These are phyloP conservation scores for Sporothrix dimorphospora DNA, from an alignment of 2,329 filamentous ascomycete species.

Conservation along the genomic window DNA sequence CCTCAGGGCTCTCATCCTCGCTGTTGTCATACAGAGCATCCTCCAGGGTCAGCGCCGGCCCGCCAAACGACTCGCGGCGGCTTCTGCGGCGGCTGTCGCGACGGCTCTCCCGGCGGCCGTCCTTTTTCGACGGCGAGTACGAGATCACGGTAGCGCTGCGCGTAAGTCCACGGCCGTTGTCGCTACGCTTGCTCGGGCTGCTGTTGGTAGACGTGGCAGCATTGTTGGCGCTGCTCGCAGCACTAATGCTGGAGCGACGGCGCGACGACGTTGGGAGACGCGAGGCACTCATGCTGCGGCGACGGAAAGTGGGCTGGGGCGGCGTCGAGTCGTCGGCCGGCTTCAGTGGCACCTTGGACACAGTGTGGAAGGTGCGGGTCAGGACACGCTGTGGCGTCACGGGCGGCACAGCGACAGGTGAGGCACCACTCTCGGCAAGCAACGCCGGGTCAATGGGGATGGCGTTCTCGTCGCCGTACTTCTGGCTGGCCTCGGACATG, in stretches of 20 bases:
- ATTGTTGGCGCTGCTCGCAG: neutral
- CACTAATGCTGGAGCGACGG: constrained; percentile 40
- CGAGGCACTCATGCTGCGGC: constrained; percentile 56
- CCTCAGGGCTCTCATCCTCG: constrained; percentile 13
- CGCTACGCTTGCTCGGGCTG: neutral
- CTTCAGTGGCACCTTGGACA: constrained; percentile 77
- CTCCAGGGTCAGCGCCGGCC: constrained; percentile 27
- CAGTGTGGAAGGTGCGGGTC: constrained; percentile 68
- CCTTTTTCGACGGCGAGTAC: constrained; percentile 55
- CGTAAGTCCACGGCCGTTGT: constrained; percentile 40
- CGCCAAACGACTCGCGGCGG: constrained; percentile 36
- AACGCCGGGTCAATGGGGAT: constrained; percentile 58
- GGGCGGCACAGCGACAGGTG: constrained; percentile 44
- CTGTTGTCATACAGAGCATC: constrained; percentile 28
- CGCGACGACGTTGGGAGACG: constrained; percentile 47
- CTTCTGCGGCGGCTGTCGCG: constrained; percentile 28
- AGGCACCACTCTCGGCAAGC: constrained; percentile 34
- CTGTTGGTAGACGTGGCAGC: neutral
- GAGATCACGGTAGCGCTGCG: constrained; percentile 59
- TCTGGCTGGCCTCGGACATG: constrained; percentile 64
- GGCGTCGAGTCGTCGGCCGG: constrained; percentile 61
- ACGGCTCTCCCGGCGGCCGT: constrained; percentile 24
- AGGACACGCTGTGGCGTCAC: constrained; percentile 60
- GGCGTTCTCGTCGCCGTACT: constrained; percentile 69
- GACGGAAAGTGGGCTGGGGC: constrained; percentile 49